phyloP scores from a whole-genome alignment of 768 basidiomycete species.

The Artomyces pyxidatus region DNA sequence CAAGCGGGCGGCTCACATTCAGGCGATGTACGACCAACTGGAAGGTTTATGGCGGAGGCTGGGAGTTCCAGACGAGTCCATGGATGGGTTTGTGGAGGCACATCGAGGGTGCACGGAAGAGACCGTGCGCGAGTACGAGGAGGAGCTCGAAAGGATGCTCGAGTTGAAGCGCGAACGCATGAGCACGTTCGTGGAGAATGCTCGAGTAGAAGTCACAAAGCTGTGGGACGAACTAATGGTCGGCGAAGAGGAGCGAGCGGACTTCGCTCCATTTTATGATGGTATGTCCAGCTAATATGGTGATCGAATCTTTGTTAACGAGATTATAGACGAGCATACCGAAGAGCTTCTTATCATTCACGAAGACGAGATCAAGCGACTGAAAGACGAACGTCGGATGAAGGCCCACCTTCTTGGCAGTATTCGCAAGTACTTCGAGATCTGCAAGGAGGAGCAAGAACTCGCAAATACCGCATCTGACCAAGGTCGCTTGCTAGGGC shows the following conservation, averaged over 20 bases:
- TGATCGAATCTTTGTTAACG: too few relatives aligned
- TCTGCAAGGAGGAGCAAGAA: conserved; percentile 85
- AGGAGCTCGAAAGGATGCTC: conserved; percentile 85
- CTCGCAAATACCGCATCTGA: conserved; percentile 75
- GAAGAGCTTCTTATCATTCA: conserved; percentile 82
- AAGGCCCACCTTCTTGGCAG: conserved; percentile 70
- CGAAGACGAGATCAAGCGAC: conserved; percentile 72
- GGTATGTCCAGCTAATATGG: too few relatives aligned
- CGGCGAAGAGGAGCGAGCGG: conserved; percentile 71
- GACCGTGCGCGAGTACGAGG: conserved; percentile 75
- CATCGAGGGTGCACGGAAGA: conserved; percentile 77
- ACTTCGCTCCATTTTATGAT: conserved; percentile 78
- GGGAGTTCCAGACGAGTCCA: conserved; percentile 68
- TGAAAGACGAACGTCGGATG: conserved; percentile 75
- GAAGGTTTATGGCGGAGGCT: conserved; percentile 86
- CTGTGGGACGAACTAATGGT: conserved; percentile 86
- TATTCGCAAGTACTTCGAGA: conserved; percentile 85
- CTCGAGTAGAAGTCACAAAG: conserved; percentile 68
- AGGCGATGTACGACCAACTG: conserved; percentile 89
- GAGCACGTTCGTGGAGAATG: conserved; percentile 75
- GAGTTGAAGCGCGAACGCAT: conserved; percentile 84
- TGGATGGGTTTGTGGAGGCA: conserved; percentile 89
- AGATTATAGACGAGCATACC: conserved; percentile 80
- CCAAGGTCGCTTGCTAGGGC: conserved; percentile 72
- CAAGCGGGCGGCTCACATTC: conserved; percentile 74